Conservation (phyloP, 768 basidiomycete genomes). For the Exidia glandulosa region DNA sequence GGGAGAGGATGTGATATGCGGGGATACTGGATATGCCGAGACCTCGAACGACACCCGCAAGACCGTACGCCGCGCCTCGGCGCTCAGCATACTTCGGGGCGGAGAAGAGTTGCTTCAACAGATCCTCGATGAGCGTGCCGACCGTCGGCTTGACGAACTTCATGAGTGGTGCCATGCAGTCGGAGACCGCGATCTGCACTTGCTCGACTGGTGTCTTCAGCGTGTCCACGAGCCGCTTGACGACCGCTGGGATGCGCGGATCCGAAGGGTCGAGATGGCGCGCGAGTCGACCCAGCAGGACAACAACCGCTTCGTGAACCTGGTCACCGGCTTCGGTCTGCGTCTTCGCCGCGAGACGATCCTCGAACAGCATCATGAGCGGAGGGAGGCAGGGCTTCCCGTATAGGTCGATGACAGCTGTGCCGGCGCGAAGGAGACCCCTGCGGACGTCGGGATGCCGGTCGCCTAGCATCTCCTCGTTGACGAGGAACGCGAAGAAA, state of each 20-base stretch:
- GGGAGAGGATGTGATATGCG: constrained; percentile 65
- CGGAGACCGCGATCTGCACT: constrained; percentile 93
- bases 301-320: constrained; percentile 90
- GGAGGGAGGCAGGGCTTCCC: constrained; percentile 60
- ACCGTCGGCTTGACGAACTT: constrained; percentile 52
- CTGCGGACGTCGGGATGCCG: constrained; percentile 67
- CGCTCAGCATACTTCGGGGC: constrained; percentile 82
- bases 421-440: constrained; percentile 81
- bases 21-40: constrained; percentile 78
- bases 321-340: constrained; percentile 67
- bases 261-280: constrained; percentile 75
- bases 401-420: constrained; percentile 69
- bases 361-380: constrained; percentile 76
- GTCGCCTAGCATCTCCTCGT: constrained; percentile 83
- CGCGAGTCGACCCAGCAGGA: constrained; percentile 87
- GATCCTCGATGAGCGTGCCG: constrained; percentile 54
- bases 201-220: constrained; percentile 91
- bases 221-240: constrained; percentile 78
- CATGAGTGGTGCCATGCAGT: constrained; percentile 85
- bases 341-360: constrained; percentile 39
- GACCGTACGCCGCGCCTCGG: constrained; percentile 95
- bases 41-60: constrained; percentile 90
- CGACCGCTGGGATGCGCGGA: constrained; percentile 64
- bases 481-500: constrained; percentile 80
- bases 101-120: constrained; percentile 68